Base-by-base conservation (phyloP, 2,329 filamentous ascomycete species). In the Sporothrix brunneoviolacea region DNA sequence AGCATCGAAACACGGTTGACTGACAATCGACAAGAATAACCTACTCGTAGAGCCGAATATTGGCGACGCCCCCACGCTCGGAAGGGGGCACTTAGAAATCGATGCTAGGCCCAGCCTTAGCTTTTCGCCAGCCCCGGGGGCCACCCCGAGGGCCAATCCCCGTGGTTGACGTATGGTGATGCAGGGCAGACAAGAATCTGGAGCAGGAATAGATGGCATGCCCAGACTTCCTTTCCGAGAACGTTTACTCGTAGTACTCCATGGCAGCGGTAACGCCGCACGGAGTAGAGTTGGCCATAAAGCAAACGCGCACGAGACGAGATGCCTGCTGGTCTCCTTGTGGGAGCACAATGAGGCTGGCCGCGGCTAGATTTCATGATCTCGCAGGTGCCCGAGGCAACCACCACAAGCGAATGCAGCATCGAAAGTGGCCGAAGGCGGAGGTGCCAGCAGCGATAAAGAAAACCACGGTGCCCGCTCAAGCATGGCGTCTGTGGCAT, bases 401-500 rank as follows among this genome's bases (percentile, higher is more conserved):
- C 22, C 43, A 28, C 22, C 33, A 19, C 33, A 37, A 38, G 33
- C 22, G 16, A 38, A 16, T 18, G 6, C 21, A 19, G n/a, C n/a
- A n/a, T n/a, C n/a, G n/a, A n/a, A 36, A 21, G 3, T 24, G 19
- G 19, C 42, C 42, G 42, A 45, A 36, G 30, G 36, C 42, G 42
- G 42, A 45, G 42, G 42, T 45, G 28, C 32, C 21, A 37, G 9
- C 16, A 44, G n/a, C n/a, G n/a, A n/a, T n/a, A n/a, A n/a, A n/a
- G n/a, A n/a, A n/a, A n/a, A n/a, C n/a, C n/a, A n/a, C n/a, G n/a
- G n/a, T n/a, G n/a, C n/a, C n/a, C n/a, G n/a, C n/a, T n/a, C n/a
- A n/a, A n/a, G n/a, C n/a, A n/a, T n/a, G n/a, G n/a, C n/a, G n/a
- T n/a, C n/a, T n/a, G n/a, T n/a, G n/a, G n/a, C n/a, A n/a, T n/a